phyloP scores from a whole-genome alignment of 225 moss, liverwort and hornwort species.

The Physcomitrellopsis africana region DNA sequence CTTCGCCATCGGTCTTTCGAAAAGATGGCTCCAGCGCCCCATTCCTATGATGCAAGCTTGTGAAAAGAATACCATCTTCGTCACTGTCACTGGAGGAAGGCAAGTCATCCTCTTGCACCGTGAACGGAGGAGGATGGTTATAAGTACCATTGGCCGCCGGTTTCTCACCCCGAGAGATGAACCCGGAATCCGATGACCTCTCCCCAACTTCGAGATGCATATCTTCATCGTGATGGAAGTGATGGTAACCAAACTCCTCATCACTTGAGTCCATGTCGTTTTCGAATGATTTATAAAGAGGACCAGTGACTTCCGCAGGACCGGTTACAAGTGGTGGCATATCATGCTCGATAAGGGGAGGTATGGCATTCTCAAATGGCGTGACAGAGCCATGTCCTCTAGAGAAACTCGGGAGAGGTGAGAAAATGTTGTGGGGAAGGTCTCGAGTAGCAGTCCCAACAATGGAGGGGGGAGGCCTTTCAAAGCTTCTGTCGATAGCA shows the following conservation, averaged over 20 bases:
- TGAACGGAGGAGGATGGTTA: neutral
- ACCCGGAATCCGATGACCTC: neutral
- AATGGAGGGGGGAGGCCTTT: slow-evolving; percentile 22
- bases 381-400: slow-evolving; percentile 25
- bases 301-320: slow-evolving; percentile 22
- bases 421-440: slow-evolving; percentile 33
- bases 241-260: slow-evolving; percentile 14
- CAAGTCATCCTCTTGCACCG: slow-evolving; percentile 5
- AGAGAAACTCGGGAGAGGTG: slow-evolving; percentile 34
- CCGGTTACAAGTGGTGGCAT: slow-evolving; percentile 42
- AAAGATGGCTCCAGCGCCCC: neutral
- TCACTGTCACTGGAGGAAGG: neutral
- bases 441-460: neutral
- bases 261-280: slow-evolving; percentile 34
- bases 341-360: slow-evolving; percentile 34
- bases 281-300: slow-evolving; percentile 23
- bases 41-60: neutral
- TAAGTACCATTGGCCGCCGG: neutral
- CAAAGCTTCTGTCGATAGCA: slow-evolving; percentile 27
- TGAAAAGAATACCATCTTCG: neutral
- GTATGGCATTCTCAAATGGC: slow-evolving; percentile 23
- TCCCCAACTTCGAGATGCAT: slow-evolving; percentile 32
- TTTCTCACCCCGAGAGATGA: neutral
- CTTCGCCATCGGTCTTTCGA: slow-evolving; percentile 7
- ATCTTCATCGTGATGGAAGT: slow-evolving; percentile 20